Evolutionary conservation across 2,329 filamentous ascomycete species (phyloP).

Genomic region (Rosellinia necatrix): DNA sequence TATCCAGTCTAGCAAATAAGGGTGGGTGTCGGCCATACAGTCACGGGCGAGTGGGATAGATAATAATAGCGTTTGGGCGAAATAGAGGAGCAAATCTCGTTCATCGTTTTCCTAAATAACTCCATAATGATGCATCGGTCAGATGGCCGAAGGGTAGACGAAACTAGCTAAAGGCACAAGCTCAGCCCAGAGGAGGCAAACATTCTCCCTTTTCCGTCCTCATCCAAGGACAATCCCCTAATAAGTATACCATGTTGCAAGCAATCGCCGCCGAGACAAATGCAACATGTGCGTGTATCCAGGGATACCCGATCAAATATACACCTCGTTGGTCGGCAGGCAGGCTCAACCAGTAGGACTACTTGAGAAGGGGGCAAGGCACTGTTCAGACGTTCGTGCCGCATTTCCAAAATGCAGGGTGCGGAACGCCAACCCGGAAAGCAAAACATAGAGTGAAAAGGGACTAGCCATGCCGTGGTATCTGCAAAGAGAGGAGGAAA

Average conservation of each 20-base stretch:
- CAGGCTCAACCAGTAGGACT: neutral
- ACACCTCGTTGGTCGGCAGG: neutral
- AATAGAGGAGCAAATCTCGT: neutral
- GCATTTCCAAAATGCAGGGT: slow-evolving; percentile 9
- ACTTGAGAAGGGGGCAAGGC: neutral
- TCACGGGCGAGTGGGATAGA: too few species aligned
- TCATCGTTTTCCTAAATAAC: slow-evolving; percentile 6
- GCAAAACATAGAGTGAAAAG: slow-evolving; percentile 1
- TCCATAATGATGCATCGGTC: slow-evolving; percentile 21
- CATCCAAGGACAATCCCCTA: neutral
- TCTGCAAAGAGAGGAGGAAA: slow-evolving; percentile 15
- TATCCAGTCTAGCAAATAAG: too few species aligned
- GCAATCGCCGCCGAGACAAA: slow-evolving; percentile 1
- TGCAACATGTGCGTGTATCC: slow-evolving; percentile 2
- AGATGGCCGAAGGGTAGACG: neutral
- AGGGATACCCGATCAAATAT: neutral
- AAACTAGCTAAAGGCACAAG: neutral
- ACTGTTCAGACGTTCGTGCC: neutral
- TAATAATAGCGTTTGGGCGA: neutral
- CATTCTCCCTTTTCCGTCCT: slow-evolving; percentile 11
- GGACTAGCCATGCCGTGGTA: slow-evolving; percentile 24
- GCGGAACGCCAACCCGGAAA: slow-evolving; percentile 1
- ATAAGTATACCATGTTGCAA: slow-evolving; percentile 1
- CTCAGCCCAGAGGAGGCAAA: neutral
- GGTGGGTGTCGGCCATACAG: too few species aligned